Evolutionary conservation across 208 protist species (phyloP), one percentile per base, ranked within the genome.

Genomic region (Leishmania amazonensis): DNA sequence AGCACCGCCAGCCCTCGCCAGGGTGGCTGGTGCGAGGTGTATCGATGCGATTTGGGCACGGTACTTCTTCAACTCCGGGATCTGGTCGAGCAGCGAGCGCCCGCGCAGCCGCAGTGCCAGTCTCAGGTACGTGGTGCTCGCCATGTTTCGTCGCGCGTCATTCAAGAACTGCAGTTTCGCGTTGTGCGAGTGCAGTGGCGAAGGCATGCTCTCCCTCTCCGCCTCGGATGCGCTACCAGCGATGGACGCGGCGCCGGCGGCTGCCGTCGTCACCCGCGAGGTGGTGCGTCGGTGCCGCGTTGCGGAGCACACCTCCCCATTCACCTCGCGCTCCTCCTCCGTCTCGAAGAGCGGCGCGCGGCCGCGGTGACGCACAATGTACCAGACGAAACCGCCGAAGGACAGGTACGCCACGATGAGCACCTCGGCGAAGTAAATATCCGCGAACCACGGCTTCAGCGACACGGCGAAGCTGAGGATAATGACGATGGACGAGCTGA

Each of bases 371-470:
- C 76, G 75, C 76, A 87, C 71, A 35, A 91, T 80, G 70, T 84
- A 83, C 19, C 72, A 72, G 1, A 53, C 67, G n/a, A 89, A 81
- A 2, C 54, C 49, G 19, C 38, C 78, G 70, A 87, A 88, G 11
- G 80, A 49, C 17, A 67, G 74, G 76, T 89, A 94, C 65, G 84
- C 86, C n/a, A 85, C 74, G 9, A 89, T 1, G 24, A 92, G 64
- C 64, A 91, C 53, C 38, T 78, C 80, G 0, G 83, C 68, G 73
- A 85, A 94, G 84, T 87, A 94, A n/a, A 19, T 58, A 74, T 94
- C 90, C 0, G 90, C 78, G 80, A 92, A 91, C 90, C 88, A 91
- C 58, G 90, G 90, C 82, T 91, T 91, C 51, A 94, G 78, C 28
- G 88, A 88, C 24, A 92, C 73, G 54, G 77, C 81, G 47, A 94